These are phyloP conservation scores for Akanthomyces dipterigenus DNA, from an alignment of 2,329 filamentous ascomycete species.

Conservation along the genomic window DNA sequence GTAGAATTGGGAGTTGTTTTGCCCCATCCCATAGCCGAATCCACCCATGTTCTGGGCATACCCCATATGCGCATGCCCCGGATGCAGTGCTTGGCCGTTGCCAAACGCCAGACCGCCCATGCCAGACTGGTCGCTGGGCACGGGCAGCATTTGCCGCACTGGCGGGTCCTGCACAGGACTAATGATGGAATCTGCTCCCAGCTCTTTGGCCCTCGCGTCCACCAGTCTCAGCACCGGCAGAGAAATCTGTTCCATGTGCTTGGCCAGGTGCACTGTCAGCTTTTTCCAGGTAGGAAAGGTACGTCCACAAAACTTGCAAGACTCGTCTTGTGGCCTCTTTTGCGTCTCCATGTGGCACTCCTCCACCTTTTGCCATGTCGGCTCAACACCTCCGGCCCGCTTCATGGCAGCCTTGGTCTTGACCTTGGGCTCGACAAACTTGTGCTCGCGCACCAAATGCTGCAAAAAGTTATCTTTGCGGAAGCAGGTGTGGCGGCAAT, in stretches of 20 bases:
- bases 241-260: slow-evolving; percentile 90
- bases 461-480: slow-evolving; percentile 90
- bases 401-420: slow-evolving; percentile 67
- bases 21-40: not conserved
- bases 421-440: slow-evolving; percentile 71
- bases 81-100: slow-evolving; percentile 3
- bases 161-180: slow-evolving; percentile 57
- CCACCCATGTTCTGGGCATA: not conserved
- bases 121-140: slow-evolving; percentile 18
- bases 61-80: slow-evolving; percentile 6
- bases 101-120: not conserved
- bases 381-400: slow-evolving; percentile 49
- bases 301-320: slow-evolving; percentile 82
- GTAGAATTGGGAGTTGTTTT: slow-evolving; percentile 19
- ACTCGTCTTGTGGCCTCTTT: slow-evolving; percentile 63
- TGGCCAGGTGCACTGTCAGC: slow-evolving; percentile 83
- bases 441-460: slow-evolving; percentile 87
- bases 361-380: slow-evolving; percentile 72
- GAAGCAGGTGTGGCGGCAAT: slow-evolving; percentile 77
- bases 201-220: slow-evolving; percentile 35
- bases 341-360: slow-evolving; percentile 65
- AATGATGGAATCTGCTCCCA: slow-evolving; percentile 58
- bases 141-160: slow-evolving; percentile 28
- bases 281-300: slow-evolving; percentile 84
- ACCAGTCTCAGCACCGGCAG: slow-evolving; percentile 67